Base-by-base conservation (phyloP, 495 filamentous ascomycete genomes). In the Umbilicaria muhlenbergii region DNA sequence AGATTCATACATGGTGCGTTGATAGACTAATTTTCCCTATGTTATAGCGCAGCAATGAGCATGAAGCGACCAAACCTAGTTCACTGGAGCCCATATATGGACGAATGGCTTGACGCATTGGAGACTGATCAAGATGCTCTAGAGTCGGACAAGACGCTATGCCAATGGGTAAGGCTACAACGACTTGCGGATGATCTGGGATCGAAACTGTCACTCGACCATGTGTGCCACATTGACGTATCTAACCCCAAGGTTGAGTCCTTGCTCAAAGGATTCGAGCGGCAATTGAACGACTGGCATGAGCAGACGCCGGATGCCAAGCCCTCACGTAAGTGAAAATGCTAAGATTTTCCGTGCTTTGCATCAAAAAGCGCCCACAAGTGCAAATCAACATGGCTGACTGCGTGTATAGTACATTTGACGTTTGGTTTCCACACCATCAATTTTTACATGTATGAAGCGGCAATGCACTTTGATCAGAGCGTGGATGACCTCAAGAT, bases 391-490 rank as follows among this genome's bases (percentile, higher is more conserved):
- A 34, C 19, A 36, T 32, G n/a, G 11, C 17, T 32, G 41, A 21
- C 16, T 34, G 14, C 12, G 21, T 19, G 18, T 5, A 17, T 17
- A 52, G 50, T 36, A 8, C 37, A 47, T 14, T 13, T 49, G 11
- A 28, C 19, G 4, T 36, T 53, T 28, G 41, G 39, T 17, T 41
- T 46, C 47, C 41, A 59, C 38, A 59, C 85, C 2, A 56, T 86
- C 31, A 80, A 71, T 44, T 64, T 94, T 2, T 94, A 89, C 51
- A 75, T 93, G 48, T 85, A 96, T 54, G 89, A 94, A 58, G 80
- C 89, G 39, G 78, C 80, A 2, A 73, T 93, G 52, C 79, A 89
- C 40, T 66, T 77, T 16, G 82, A 91, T 45, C 74, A 77, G 48
- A 73, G 68, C 38, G 58, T 71, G 5, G 77, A 83, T 4, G 75